phyloP scores from a whole-genome alignment of 768 basidiomycete genomes.

The Trametes meyenii region DNA sequence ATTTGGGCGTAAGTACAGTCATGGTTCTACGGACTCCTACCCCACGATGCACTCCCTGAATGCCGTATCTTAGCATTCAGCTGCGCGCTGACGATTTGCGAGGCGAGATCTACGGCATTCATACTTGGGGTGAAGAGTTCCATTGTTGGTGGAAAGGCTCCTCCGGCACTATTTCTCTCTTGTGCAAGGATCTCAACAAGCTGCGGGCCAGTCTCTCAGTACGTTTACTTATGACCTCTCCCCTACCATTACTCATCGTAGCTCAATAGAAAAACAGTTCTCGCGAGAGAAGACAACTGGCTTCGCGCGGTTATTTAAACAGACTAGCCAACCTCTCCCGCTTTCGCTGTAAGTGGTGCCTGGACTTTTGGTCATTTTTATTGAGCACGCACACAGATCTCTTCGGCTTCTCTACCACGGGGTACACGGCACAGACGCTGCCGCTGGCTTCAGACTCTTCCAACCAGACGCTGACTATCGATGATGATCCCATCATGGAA shows the following conservation, averaged over 20 bases:
- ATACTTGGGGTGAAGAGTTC: neutral
- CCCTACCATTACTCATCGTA: too few relatives aligned
- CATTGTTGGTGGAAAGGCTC: neutral
- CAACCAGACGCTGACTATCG: too few relatives aligned
- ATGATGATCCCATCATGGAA: too few relatives aligned
- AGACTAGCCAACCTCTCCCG: too few relatives aligned
- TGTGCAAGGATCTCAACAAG: neutral
- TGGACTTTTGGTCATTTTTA: too few relatives aligned
- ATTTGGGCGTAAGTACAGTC: neutral
- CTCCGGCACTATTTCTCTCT: neutral
- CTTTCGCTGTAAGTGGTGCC: too few relatives aligned
- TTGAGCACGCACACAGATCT: too few relatives aligned
- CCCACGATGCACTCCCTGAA: neutral
- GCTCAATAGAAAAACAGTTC: neutral
- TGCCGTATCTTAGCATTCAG: neutral
- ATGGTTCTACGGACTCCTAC: neutral
- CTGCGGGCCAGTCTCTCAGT: neutral
- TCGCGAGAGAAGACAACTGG: neutral
- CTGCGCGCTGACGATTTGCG: neutral
- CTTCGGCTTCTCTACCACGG: too few relatives aligned
- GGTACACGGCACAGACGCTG: too few relatives aligned
- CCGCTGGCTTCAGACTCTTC: too few relatives aligned
- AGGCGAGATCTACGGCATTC: neutral
- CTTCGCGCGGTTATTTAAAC: too few relatives aligned
- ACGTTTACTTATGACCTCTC: too few relatives aligned